Percentiles rank a stretch among this genome's conserved stretches.
These are phyloP conservation scores for Monsonia emarginata DNA, from an alignment of 441 rosid species.

Conservation along the genomic window DNA sequence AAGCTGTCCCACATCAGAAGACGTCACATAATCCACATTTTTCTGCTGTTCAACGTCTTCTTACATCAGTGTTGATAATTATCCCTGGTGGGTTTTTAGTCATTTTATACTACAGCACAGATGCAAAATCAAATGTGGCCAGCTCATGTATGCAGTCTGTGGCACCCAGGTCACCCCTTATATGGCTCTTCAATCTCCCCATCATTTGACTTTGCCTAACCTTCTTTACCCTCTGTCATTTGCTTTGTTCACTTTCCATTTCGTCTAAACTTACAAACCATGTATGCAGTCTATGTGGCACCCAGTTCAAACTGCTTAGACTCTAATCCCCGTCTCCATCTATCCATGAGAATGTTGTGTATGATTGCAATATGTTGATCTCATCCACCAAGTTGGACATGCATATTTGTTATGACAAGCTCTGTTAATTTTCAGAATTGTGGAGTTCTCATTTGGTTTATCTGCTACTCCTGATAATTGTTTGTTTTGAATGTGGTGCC, in stretches of 20 bases:
- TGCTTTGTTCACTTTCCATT: too few species aligned
- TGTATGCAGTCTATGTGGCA: too few species aligned
- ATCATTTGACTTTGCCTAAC: too few species aligned
- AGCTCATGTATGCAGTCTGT: too few species aligned
- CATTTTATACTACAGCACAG: not conserved
- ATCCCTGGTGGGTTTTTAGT: not conserved
- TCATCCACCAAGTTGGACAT: not conserved
- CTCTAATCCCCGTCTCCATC: not conserved
- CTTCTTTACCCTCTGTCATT: too few species aligned
- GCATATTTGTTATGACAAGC: not conserved
- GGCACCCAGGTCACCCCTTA: too few species aligned
- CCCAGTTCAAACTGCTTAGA: too few species aligned
- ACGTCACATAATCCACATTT: too few species aligned
- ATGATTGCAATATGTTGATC: not conserved
- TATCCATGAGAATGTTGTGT: not conserved
- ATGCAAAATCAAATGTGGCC: not conserved
- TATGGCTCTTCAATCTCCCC: too few species aligned
- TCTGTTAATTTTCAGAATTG: not conserved
- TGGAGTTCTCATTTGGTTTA: not conserved
- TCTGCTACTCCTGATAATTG: constrained; percentile 1
- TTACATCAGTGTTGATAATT: not conserved
- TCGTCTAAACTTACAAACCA: too few species aligned
- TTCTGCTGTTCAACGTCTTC: too few species aligned
- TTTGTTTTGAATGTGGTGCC: constrained; percentile 17
- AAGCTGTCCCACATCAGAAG: too few species aligned